Evolutionary conservation across 1,139 yeast genomes (phyloP).

Genomic region (Meyerozyma guilliermondii): DNA sequence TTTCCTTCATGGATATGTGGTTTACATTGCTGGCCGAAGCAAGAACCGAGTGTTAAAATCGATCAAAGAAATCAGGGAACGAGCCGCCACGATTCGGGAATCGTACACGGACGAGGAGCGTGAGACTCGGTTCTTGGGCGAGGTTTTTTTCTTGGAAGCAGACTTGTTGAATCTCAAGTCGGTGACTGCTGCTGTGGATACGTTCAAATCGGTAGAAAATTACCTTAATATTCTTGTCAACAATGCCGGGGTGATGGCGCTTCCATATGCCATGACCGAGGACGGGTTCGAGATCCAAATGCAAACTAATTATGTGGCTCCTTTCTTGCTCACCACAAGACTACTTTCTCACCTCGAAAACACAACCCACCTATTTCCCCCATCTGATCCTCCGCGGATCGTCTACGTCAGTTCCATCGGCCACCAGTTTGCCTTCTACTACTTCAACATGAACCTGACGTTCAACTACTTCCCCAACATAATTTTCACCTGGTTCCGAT

Average conservation of each 20-base stretch:
- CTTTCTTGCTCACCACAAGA: slow-evolving; percentile 62
- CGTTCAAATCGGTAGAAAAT: slow-evolving; percentile 45
- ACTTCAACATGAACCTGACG: slow-evolving; percentile 46
- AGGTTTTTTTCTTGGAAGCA: slow-evolving; percentile 51
- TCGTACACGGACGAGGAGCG: slow-evolving; percentile 6
- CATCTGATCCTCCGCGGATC: slow-evolving; percentile 46
- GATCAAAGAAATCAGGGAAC: slow-evolving; percentile 26
- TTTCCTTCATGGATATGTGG: slow-evolving; percentile 38
- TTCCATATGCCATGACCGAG: slow-evolving; percentile 57
- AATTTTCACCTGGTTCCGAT: slow-evolving; percentile 73
- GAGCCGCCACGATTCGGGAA: slow-evolving; percentile 6
- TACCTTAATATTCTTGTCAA: slow-evolving; percentile 60
- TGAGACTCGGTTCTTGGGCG: slow-evolving; percentile 42
- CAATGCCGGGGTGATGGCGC: slow-evolving; percentile 81
- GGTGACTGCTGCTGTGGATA: slow-evolving; percentile 52
- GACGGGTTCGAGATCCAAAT: slow-evolving; percentile 79
- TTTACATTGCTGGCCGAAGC: slow-evolving; percentile 40
- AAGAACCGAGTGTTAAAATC: slow-evolving; percentile 31
- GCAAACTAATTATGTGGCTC: slow-evolving; percentile 76
- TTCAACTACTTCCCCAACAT: slow-evolving; percentile 61
- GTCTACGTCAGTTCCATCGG: slow-evolving; percentile 68
- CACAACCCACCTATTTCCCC: slow-evolving; percentile 12
- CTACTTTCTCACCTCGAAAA: slow-evolving; percentile 51
- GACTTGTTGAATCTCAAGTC: slow-evolving; percentile 58
- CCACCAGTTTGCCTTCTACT: slow-evolving; percentile 52